Evolutionary conservation across 2,329 filamentous ascomycete genomes (phyloP).

Genomic region (Colletotrichum tropicale): DNA sequence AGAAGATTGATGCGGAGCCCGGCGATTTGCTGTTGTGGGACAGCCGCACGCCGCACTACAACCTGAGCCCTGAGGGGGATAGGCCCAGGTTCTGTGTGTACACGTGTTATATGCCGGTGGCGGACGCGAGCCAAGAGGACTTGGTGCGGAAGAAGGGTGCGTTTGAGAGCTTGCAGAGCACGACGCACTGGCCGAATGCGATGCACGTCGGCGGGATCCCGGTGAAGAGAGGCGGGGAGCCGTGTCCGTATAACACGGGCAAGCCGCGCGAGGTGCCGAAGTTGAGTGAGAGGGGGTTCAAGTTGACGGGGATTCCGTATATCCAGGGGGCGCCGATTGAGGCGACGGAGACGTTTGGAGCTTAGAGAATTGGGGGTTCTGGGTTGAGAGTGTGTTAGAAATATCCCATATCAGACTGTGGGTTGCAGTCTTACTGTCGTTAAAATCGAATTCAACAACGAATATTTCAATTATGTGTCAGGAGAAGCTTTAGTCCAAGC

Average conservation of each 20-base stretch:
- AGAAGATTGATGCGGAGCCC: conserved; percentile 34
- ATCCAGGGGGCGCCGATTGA: not conserved
- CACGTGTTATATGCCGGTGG: conserved; percentile 23
- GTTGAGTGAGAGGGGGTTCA: conserved; percentile 20
- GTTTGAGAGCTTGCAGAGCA: conserved; percentile 27
- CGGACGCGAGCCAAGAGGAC: conserved; percentile 23
- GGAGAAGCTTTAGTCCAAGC: not conserved
- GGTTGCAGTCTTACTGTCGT: not conserved
- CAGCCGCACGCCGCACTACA: conserved; percentile 20
- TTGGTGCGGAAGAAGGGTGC: conserved; percentile 20
- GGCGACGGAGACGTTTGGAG: not conserved
- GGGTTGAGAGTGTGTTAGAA: not conserved
- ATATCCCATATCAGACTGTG: not conserved
- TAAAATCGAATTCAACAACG: rapidly evolving
- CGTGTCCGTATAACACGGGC: conserved; percentile 6
- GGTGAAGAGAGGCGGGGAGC: not conserved
- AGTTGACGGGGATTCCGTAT: not conserved
- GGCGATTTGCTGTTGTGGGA: conserved; percentile 41
- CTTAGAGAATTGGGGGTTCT: not conserved
- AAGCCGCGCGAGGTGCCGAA: conserved; percentile 25
- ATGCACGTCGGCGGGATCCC: conserved; percentile 1
- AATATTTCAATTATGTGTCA: rapidly evolving
- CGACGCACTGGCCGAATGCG: conserved; percentile 34
- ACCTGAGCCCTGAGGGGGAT: conserved; percentile 14
- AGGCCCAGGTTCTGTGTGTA: conserved; percentile 25